Base-by-base conservation (phyloP, 2,329 filamentous ascomycete genomes). In the Colletotrichum sp. region DNA sequence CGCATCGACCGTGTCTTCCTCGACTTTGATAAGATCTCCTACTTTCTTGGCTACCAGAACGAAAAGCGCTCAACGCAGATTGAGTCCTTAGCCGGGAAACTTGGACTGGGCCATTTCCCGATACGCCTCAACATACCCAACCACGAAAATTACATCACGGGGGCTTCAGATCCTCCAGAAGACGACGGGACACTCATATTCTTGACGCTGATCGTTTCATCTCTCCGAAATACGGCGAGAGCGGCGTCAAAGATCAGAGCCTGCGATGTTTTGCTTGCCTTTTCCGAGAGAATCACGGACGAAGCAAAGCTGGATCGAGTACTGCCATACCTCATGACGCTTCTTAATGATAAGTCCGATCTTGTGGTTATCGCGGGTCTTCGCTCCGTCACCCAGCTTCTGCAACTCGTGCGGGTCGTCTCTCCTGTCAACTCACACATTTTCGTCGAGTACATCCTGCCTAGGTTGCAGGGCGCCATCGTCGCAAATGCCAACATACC, bases 11-110 rank as follows among this genome's bases (percentile, higher is more conserved):
- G 96, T 59, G 93, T 99, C 1, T 99, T 95, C 81, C 92, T 95
- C 79, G 97, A 99, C 82, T 99, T 98, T 85, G 97, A 99, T 83
- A 99, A 99, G 84, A 98, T 99, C 68, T 96, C 96, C 0, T 98
- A 98, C 82, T 98, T 98, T 74, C 89, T 99, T 2, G 96, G 95
- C 16, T 95, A 95, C 76, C 81, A 84, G 36, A 78, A 76, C 6
- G 79, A 81, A 4, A 81, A 84, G 16, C 79, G 82, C 13, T 72
- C 78, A 5, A 71, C 79, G 1, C 79, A 82, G 26, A 77, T 81
- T 24, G 79, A 80, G 32, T 82, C 85, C 28, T 82, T 87, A 6
- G 84, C 87, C 5, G 85, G 87, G 4, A 86, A 89, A 55, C 87
- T 92, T 10, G 90, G 89, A 3, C 85, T 92, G 21, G 89, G 90